Percentiles rank a stretch among this genome's conserved stretches.
Conservation (phyloP, 2,329 filamentous ascomycete genomes). For the Ceratocystis variospora region DNA sequence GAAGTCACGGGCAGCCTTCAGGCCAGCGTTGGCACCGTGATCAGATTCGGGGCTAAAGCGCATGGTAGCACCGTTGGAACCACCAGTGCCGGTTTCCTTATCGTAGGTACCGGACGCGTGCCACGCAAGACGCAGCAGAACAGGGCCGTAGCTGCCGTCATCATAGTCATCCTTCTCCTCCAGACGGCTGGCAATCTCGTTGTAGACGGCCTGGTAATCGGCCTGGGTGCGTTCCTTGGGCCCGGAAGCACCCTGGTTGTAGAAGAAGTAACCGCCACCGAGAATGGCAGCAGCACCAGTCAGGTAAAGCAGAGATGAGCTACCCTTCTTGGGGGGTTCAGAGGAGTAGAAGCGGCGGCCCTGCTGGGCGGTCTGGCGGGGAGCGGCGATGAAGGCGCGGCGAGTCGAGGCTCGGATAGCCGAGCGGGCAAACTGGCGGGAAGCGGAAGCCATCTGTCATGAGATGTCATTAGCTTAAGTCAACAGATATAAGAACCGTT, state of each 20-base stretch:
- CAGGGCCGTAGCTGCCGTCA: slow-evolving; percentile 88
- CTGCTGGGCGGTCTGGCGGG: slow-evolving; percentile 54
- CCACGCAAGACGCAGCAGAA: slow-evolving; percentile 83
- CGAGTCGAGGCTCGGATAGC: slow-evolving; percentile 46
- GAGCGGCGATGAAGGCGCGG: slow-evolving; percentile 41
- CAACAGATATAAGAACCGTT: background rate
- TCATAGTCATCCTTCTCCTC: slow-evolving; percentile 92
- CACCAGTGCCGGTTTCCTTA: slow-evolving; percentile 72
- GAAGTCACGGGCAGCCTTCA: slow-evolving; percentile 78
- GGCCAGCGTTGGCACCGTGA: slow-evolving; percentile 87
- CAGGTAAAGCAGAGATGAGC: slow-evolving; percentile 40
- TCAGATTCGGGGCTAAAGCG: slow-evolving; percentile 77
- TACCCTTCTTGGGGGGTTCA: slow-evolving; percentile 42
- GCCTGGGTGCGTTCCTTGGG: slow-evolving; percentile 56
- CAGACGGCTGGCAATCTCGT: slow-evolving; percentile 64
- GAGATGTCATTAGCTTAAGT: slow-evolving; percentile 8
- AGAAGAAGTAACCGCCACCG: slow-evolving; percentile 53
- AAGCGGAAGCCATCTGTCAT: slow-evolving; percentile 29
- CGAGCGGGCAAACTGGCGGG: slow-evolving; percentile 43
- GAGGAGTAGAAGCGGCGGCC: slow-evolving; percentile 70
- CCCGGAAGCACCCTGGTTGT: slow-evolving; percentile 41
- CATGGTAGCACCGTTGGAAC: slow-evolving; percentile 95
- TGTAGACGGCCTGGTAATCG: slow-evolving; percentile 93
- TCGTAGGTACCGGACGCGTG: slow-evolving; percentile 90
- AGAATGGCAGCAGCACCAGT: slow-evolving; percentile 45